Base-by-base conservation (phyloP, 2,329 filamentous ascomycete species). In the Hypoxylon sp. region DNA sequence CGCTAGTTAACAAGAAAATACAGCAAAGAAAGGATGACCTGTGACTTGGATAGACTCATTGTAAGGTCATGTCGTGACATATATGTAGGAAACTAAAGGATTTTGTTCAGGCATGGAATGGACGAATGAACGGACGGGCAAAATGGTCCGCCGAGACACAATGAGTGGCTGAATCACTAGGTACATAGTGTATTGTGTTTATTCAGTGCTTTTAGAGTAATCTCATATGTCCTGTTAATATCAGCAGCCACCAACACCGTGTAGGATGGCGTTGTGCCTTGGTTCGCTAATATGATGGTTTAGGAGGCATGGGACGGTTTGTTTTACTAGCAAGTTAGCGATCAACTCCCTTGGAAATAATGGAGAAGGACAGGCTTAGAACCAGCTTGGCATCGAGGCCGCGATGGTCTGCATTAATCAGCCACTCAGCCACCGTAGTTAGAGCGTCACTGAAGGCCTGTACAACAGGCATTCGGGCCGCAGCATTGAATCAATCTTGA, bases 61-160 rank as follows among this genome's bases (percentile, higher is more conserved):
- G 11, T 32, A 51, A 63, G 38, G 53, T 18, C 42, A 22, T 50
- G 50, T 65, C 53, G 46, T 45, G 40, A 58, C 16, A 28, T 16
- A 58, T 58, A 36, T 57, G 55, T 8, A 48, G 55, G 57, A 42
- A 46, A 63, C 62, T 62, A 66, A 20, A 33, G 22, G 46, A 18
- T 65, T 66, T 63, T 63, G 66, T 61, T 57, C 61, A 56, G 24
- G 32, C 22, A 32, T 56, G 20, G 45, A 44, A 61, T 56, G 49
- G 55, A 48, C 26, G 45, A 44, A 61, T 56, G 49, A 59, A 48
- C 42, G 53, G 53, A 56, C 22, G 44, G 22, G 45, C 18, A 28
- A 40, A 46, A 45, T 38, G n/a, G 11, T 49, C 59, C 59, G 52
- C 12, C 45, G 14, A 14, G 24, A 48, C 46, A 68, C 33, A 63